Evolutionary conservation across 306 rosid genomes (phyloP).

Genomic region (Alnus glutinosa): DNA sequence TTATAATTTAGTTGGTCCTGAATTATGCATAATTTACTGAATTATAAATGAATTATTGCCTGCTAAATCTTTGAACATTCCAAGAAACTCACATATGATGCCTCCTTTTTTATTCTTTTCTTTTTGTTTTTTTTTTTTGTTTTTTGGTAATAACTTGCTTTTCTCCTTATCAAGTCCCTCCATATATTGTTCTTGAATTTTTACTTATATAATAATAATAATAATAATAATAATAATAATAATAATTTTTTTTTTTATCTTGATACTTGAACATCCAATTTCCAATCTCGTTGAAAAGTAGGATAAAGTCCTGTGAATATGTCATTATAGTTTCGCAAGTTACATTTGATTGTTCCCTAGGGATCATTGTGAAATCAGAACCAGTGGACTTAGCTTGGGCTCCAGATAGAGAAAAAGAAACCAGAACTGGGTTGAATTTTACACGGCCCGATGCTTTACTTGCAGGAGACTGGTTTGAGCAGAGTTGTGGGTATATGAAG

Average conservation of each 20-base stretch:
- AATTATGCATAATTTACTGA: neutral
- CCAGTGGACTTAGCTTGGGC: conserved; percentile 49
- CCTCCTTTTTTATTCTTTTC: neutral
- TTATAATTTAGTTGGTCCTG: neutral
- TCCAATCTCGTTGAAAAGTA: neutral
- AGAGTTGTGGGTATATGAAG: conserved; percentile 37
- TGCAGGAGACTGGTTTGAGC: conserved; percentile 67
- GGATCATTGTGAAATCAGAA: conserved; percentile 55
- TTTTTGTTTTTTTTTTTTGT: neutral
- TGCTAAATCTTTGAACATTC: neutral
- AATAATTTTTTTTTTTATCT: neutral
- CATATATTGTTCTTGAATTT: neutral
- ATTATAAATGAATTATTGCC: neutral
- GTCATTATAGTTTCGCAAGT: conserved; percentile 1
- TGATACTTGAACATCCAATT: neutral
- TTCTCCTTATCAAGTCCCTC: neutral
- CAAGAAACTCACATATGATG: neutral
- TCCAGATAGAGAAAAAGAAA: conserved; percentile 47
- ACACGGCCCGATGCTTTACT: conserved; percentile 64
- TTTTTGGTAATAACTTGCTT: neutral
- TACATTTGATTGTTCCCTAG: conserved; percentile 45
- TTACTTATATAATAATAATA: too few species aligned
- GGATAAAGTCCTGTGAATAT: conserved; percentile 9
- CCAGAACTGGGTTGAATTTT: conserved; percentile 18
- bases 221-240: too few species aligned